These are phyloP conservation scores for Kazachstania taianensis DNA, from an alignment of 805 yeast genomes.

Conservation along the genomic window DNA sequence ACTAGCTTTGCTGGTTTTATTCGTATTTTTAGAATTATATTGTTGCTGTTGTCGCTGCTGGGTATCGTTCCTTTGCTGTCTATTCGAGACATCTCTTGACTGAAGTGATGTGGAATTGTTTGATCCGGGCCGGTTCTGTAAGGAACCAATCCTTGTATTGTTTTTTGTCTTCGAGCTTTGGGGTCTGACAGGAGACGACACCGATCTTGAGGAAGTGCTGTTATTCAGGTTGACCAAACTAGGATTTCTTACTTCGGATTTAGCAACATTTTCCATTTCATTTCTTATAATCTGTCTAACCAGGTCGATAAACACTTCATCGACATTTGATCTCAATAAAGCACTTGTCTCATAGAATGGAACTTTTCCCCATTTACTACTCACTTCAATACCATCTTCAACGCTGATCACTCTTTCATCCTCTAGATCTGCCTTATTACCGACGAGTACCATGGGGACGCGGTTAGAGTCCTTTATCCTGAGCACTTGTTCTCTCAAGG, in stretches of 20 bases:
- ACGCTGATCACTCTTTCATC: constrained; percentile 66
- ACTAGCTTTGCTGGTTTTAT: constrained; percentile 1
- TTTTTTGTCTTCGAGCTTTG: background rate
- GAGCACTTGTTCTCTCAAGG: constrained; percentile 73
- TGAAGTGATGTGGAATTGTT: background rate
- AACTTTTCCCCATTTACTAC: constrained; percentile 78
- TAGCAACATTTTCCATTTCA: constrained; percentile 21
- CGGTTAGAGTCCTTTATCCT: constrained; percentile 64
- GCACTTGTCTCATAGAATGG: constrained; percentile 94
- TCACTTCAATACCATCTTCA: constrained; percentile 73
- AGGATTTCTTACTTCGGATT: constrained; percentile 9
- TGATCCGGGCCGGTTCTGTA: background rate
- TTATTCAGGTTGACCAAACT: constrained; percentile 3
- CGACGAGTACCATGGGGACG: constrained; percentile 85
- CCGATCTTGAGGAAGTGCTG: constrained; percentile 1
- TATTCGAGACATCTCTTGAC: background rate
- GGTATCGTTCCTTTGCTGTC: background rate
- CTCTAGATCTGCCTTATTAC: constrained; percentile 80
- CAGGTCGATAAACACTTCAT: constrained; percentile 80
- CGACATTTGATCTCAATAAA: constrained; percentile 79
- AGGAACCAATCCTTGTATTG: background rate
- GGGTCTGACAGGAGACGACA: background rate
- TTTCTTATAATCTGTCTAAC: constrained; percentile 67
- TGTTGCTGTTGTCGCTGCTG: background rate
- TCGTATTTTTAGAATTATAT: background rate